These are phyloP conservation scores for Holtermannia corniformis DNA, from an alignment of 768 basidiomycete genomes.

Conservation along the genomic window DNA sequence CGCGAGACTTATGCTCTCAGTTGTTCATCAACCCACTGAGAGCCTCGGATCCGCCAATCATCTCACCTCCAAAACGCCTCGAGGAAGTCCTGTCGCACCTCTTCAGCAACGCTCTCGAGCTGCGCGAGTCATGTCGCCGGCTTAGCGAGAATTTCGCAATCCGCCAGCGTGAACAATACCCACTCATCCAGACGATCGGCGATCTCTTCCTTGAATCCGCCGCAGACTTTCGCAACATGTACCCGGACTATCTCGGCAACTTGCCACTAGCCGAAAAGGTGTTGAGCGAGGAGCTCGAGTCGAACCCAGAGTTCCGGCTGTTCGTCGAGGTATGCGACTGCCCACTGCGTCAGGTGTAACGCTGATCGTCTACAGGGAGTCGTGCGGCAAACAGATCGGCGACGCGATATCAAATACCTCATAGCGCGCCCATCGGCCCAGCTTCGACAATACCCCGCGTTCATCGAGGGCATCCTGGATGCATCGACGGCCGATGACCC, in stretches of 20 bases:
- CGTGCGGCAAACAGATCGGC: constrained; percentile 50
- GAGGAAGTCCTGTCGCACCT: constrained; percentile 92
- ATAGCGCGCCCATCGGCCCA: constrained; percentile 71
- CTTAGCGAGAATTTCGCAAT: constrained; percentile 80
- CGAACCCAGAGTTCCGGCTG: constrained; percentile 66
- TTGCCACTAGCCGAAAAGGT: constrained; percentile 76
- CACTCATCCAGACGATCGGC: constrained; percentile 73
- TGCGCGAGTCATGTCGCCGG: constrained; percentile 71
- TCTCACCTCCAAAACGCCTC: constrained; percentile 51
- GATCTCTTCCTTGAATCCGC: constrained; percentile 82
- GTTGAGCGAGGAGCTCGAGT: constrained; percentile 74
- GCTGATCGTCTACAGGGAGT: constrained; percentile 45
- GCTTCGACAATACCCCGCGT: constrained; percentile 70
- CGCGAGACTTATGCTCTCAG: constrained; percentile 39
- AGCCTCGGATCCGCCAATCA: constrained; percentile 63
- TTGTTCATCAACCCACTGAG: constrained; percentile 70
- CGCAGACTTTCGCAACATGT: constrained; percentile 74
- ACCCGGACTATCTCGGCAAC: constrained; percentile 63
- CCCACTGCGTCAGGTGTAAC: too few species aligned
- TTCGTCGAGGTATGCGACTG: constrained; percentile 60
- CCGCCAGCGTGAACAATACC: constrained; percentile 74
- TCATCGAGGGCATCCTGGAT: constrained; percentile 73
- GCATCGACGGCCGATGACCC: constrained; percentile 73
- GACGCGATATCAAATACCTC: constrained; percentile 68
- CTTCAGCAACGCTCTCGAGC: constrained; percentile 85